Conservation (phyloP, 2,329 filamentous ascomycete genomes). For the Clonostachys solani region DNA sequence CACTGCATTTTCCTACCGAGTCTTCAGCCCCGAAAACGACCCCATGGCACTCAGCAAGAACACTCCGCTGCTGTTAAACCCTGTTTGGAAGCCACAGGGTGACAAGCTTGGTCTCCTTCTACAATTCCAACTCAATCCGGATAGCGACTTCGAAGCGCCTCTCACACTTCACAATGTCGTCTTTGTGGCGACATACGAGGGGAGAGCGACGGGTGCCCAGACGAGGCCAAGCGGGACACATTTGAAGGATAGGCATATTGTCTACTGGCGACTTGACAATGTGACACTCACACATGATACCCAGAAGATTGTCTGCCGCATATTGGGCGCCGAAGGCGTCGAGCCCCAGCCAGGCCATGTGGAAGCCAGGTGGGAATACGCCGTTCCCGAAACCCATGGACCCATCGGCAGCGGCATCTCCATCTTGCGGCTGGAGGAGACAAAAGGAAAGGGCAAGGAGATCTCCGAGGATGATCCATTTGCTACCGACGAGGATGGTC, state of each 20-base stretch:
- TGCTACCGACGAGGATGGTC: constrained; percentile 40
- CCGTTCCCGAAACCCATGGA: constrained; percentile 26
- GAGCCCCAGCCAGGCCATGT: constrained; percentile 70
- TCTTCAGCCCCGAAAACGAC: constrained; percentile 51
- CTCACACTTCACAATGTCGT: constrained; percentile 65
- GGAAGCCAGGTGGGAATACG: constrained; percentile 77
- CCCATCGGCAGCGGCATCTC: constrained; percentile 57
- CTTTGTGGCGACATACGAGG: constrained; percentile 68
- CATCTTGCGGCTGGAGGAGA: constrained; percentile 49
- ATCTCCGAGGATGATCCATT: constrained; percentile 60
- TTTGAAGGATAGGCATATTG: constrained; percentile 68
- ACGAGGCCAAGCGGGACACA: constrained; percentile 80
- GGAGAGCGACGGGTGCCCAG: constrained; percentile 63
- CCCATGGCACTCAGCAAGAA: constrained; percentile 38
- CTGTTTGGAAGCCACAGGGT: constrained; percentile 78
- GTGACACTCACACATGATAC: constrained; percentile 62
- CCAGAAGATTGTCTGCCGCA: constrained; percentile 78
- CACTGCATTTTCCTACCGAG: constrained; percentile 88
- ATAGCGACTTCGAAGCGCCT: constrained; percentile 39
- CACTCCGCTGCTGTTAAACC: constrained; percentile 69
- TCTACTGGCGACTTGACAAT: constrained; percentile 79
- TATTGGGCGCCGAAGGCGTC: constrained; percentile 66
- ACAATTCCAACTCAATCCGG: constrained; percentile 78
- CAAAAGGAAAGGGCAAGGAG: constrained; percentile 48
- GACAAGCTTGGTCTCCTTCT: constrained; percentile 84